Conservation (phyloP, 805 yeast species). For the Saccharomycopsis synnaedendra region DNA sequence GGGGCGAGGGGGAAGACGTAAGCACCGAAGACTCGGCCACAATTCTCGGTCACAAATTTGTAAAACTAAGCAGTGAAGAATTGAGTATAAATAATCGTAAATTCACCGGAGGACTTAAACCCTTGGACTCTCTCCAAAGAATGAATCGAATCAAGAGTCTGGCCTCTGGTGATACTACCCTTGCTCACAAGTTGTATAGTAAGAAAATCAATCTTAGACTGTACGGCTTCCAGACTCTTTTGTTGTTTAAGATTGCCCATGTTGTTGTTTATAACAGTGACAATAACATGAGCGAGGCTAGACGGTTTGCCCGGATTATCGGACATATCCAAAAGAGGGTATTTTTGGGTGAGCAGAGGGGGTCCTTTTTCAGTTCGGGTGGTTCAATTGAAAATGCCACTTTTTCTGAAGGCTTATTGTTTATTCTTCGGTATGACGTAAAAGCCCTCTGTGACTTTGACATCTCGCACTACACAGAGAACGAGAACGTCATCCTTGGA, state of each 20-base stretch:
- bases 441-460: conserved; percentile 15
- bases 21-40: conserved; percentile 5
- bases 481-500: conserved; percentile 14
- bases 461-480: conserved; percentile 14
- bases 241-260: conserved; percentile 15
- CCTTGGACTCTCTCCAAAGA: conserved; percentile 11
- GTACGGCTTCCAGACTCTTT: conserved; percentile 11
- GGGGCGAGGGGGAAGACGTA: background rate
- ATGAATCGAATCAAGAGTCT: conserved; percentile 14
- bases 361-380: too few species aligned
- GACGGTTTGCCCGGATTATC: conserved; percentile 15
- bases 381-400: background rate
- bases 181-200: conserved; percentile 12
- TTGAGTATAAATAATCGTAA: conserved; percentile 7
- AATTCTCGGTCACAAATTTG: conserved; percentile 6
- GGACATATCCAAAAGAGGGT: conserved; percentile 15
- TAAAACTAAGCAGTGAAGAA: conserved; percentile 9
- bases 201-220: conserved; percentile 15
- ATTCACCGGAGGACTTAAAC: conserved; percentile 12
- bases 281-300: conserved; percentile 8
- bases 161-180: conserved; percentile 8
- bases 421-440: conserved; percentile 15
- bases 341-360: conserved; percentile 10
- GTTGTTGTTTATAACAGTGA: conserved; percentile 15
- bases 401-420: conserved; percentile 13